These are phyloP conservation scores for Skeletonema grethae DNA, from an alignment of 108 stramenopile genomes.

Conservation along the genomic window DNA sequence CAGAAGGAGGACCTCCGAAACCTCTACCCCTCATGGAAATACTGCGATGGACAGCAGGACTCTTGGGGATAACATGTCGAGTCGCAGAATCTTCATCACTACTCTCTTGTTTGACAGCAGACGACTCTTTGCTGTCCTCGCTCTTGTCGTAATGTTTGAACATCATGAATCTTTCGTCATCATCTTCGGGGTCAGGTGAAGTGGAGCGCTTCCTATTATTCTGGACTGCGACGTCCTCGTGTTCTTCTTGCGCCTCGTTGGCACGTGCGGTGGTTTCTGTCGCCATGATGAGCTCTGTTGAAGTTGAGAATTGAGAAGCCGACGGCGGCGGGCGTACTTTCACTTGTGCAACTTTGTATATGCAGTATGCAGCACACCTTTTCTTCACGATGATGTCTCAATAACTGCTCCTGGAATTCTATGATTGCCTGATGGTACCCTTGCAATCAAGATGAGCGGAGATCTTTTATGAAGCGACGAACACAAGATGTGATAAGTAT, in stretches of 20 bases:
- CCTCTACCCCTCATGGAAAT: constrained; percentile 4
- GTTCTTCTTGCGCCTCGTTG: background rate
- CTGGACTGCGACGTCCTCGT: background rate
- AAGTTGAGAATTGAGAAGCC: background rate
- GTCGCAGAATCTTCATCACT: background rate
- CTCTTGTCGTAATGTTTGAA: constrained; percentile 6
- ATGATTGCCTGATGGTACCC: background rate
- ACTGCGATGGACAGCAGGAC: background rate
- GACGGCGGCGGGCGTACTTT: background rate
- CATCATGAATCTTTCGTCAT: constrained; percentile 6
- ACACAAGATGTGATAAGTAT: background rate
- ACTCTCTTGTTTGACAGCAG: background rate
- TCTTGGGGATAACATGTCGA: constrained; percentile 1
- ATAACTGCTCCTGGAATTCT: background rate
- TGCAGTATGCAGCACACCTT: background rate
- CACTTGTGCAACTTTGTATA: no score
- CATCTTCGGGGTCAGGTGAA: constrained; percentile 1
- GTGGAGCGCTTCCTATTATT: background rate
- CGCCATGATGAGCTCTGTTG: background rate
- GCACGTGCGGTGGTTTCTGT: background rate
- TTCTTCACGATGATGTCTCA: background rate
- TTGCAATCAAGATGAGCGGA: background rate
- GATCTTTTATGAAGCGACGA: background rate
- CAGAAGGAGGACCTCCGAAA: background rate
- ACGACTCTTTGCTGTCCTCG: background rate